A percentile compares a stretch with the other conserved stretches of the same genome.
phyloP scores from a whole-genome alignment of 192 early-diverging fungal genomes.

The Coemansia sp. region DNA sequence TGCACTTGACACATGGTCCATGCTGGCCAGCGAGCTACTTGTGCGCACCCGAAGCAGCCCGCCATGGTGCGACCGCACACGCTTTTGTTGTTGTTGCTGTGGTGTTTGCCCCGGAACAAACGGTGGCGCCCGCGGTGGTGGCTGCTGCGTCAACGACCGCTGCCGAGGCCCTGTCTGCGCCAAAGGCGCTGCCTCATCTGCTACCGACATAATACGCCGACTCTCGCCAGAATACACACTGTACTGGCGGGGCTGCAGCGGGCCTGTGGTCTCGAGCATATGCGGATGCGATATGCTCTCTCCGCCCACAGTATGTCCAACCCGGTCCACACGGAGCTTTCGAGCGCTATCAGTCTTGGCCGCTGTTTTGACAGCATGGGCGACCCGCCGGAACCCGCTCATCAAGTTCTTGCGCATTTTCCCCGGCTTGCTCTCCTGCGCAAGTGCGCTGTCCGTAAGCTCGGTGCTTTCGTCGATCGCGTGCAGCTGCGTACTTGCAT shows the following conservation, averaged over 20 bases:
- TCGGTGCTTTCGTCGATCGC: constrained; percentile 31
- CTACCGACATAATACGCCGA: neutral
- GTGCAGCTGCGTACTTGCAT: constrained; percentile 11
- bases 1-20: constrained; percentile 6
- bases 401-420: constrained; percentile 34
- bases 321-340: neutral
- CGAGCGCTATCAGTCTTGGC: constrained; percentile 9
- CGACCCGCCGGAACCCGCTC: constrained; percentile 40
- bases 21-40: constrained; percentile 12
- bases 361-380: constrained; percentile 44
- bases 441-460: neutral
- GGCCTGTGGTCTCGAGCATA: constrained; percentile 1
- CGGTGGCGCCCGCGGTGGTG: constrained; percentile 6
- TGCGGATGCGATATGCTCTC: constrained; percentile 12
- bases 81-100: neutral
- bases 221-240: neutral
- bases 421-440: constrained; percentile 2
- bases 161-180: constrained; percentile 15
- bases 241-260: neutral
- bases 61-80: constrained; percentile 22
- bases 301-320: neutral
- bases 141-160: constrained; percentile 42
- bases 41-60: constrained; percentile 20
- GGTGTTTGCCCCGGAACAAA: constrained; percentile 8
- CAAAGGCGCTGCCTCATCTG: neutral